These are phyloP conservation scores for Brassica napus DNA, from an alignment of 345 rosid genomes.

Conservation along the genomic window DNA sequence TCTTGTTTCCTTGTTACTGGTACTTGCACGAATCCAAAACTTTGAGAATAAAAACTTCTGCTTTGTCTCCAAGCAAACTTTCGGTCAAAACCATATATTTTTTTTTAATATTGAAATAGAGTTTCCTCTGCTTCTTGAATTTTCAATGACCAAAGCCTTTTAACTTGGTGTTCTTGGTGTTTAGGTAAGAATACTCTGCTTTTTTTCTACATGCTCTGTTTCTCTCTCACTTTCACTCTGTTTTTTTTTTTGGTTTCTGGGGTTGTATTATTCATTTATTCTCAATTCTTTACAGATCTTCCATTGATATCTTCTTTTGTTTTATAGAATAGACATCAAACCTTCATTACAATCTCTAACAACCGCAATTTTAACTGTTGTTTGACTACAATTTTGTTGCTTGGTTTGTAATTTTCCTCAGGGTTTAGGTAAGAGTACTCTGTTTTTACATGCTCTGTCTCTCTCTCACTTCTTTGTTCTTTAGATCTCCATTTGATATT, in stretches of 20 bases:
- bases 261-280: neutral
- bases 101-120: neutral
- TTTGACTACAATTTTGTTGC: slow-evolving; percentile 9
- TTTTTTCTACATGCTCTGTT: neutral
- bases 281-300: neutral
- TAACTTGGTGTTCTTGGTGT: neutral
- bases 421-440: slow-evolving; percentile 22
- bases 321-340: neutral
- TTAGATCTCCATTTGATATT: neutral
- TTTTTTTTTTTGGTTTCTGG: slow-evolving; percentile 5
- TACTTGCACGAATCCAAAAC: slow-evolving; percentile 11
- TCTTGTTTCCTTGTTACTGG: slow-evolving; percentile 11
- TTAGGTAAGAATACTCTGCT: slow-evolving; percentile 39
- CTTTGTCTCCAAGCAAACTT: slow-evolving; percentile 63
- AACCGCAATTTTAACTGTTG: neutral
- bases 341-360: neutral
- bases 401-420: slow-evolving; percentile 24
- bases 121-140: slow-evolving; percentile 3
- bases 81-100: slow-evolving; percentile 22
- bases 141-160: neutral
- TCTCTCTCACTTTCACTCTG: neutral
- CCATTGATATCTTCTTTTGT: neutral
- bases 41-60: slow-evolving; percentile 38
- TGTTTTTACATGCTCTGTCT: neutral
- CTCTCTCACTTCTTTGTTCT: neutral